Base-by-base conservation (phyloP, 495 filamentous ascomycete species). In the Aspergillus nidulans region DNA sequence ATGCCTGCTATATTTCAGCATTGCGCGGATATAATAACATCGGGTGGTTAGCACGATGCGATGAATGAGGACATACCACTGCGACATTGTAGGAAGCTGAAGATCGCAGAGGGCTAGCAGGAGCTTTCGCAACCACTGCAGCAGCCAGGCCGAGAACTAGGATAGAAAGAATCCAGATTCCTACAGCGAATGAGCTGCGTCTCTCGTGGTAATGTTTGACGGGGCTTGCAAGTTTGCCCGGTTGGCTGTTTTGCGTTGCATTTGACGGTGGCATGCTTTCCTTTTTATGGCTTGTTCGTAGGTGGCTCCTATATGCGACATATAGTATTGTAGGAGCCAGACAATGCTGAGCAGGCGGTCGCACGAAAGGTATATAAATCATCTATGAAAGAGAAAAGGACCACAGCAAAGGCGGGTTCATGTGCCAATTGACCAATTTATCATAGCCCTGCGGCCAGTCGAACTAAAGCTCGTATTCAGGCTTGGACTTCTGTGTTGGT, bases 181-280 rank as follows among this genome's bases (percentile, higher is more conserved):
- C 48, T 40, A 24, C 23, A 9, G 48, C 48, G 10, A 10, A 13
- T 2, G 48, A 15, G 6, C 24, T 40, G 6, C 32, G 34, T 26
- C 36, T 39, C 18, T 40, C 36, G 34, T 51, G 48, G 26, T 51
- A 51, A 16, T 51, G 39, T 34, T 25, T 51, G 4, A 51, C 48
- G 12, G 34, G 48, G 20, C 19, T 49, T 8, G 16, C 18, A n/a
- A 3, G 16, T n/a, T 48, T 48, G 16, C 30, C n/a, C 4, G 38
- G 38, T 13, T 42, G 16, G 39, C 15, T 12, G 4, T 12, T 12
- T 12, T 34, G 8, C 8, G 30, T 6, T 34, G 30, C 4, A 34
- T 34, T 34, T 6, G 30, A 34, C 30, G 30, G 30, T 34, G 30
- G 30, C 30, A 34, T 34, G n/a, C n/a, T n/a, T n/a, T n/a, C n/a